Evolutionary conservation across 2,329 filamentous ascomycete genomes (phyloP).

Genomic region (Grosmannia huntii): DNA sequence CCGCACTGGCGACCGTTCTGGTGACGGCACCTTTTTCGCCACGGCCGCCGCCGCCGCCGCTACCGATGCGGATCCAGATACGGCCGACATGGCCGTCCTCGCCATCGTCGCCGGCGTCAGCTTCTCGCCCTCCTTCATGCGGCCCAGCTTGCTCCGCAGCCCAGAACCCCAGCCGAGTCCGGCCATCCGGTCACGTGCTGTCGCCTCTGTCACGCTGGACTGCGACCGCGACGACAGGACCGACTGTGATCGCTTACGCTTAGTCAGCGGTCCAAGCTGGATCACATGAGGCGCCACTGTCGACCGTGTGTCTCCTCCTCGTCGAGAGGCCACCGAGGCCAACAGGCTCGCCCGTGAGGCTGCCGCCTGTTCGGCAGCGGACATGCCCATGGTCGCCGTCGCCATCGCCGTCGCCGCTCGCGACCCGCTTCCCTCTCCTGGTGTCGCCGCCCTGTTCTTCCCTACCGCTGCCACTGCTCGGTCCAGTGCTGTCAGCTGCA

Average conservation of each 20-base stretch:
- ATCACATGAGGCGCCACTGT: constrained; percentile 24
- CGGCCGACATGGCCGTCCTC: too few relatives aligned
- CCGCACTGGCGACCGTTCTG: constrained; percentile 34
- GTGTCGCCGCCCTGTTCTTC: not conserved
- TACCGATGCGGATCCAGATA: too few relatives aligned
- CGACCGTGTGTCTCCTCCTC: not conserved
- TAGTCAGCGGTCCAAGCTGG: constrained; percentile 46
- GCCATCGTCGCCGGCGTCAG: constrained; percentile 11
- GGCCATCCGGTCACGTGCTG: too few relatives aligned
- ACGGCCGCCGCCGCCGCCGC: not conserved
- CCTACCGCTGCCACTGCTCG: not conserved
- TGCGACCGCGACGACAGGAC: constrained; percentile 33
- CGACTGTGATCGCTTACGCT: constrained; percentile 44
- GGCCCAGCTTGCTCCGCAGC: constrained; percentile 41
- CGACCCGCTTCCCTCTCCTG: too few relatives aligned
- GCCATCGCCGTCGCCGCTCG: not conserved
- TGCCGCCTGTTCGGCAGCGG: constrained; percentile 9
- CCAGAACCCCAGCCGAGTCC: constrained; percentile 43
- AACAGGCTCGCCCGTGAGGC: constrained; percentile 9
- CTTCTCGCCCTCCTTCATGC: constrained; percentile 46
- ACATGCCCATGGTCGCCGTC: not conserved
- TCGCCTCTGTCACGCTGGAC: constrained; percentile 12
- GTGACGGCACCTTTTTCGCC: not conserved
- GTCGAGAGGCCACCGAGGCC: constrained; percentile 6
- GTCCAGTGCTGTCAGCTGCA: constrained; percentile 28